phyloP scores from a whole-genome alignment of 179 eudicot species.

The Patellifolia procumbens region DNA sequence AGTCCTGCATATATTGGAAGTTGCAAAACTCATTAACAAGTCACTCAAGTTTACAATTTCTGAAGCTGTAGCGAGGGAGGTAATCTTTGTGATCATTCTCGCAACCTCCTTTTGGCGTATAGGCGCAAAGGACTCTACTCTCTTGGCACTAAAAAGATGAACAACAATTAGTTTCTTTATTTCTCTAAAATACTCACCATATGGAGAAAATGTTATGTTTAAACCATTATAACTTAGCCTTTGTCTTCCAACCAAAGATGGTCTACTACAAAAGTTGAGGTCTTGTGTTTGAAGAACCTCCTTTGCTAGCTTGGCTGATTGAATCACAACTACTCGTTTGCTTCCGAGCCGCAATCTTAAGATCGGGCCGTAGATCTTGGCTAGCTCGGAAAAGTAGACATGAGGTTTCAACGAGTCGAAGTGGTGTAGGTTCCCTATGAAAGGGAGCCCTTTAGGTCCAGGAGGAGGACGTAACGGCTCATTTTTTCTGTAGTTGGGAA shows the following conservation, averaged over 20 bases:
- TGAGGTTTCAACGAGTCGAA: constrained; percentile 9
- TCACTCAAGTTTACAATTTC: constrained; percentile 26
- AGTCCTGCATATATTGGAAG: too few species aligned
- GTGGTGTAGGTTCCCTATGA: constrained; percentile 37
- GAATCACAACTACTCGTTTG: constrained; percentile 22
- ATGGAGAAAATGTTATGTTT: constrained; percentile 24
- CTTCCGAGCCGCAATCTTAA: constrained; percentile 25
- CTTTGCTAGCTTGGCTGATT: constrained; percentile 29
- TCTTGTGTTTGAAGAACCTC: constrained; percentile 37
- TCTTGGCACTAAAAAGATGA: constrained; percentile 29
- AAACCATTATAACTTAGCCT: constrained; percentile 28
- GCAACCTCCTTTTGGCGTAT: constrained; percentile 30
- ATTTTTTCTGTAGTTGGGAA: neutral
- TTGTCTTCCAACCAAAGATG: constrained; percentile 7
- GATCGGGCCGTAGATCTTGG: constrained; percentile 33
- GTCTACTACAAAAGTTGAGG: constrained; percentile 25
- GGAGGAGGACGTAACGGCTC: constrained; percentile 22
- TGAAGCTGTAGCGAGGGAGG: neutral
- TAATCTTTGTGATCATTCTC: constrained; percentile 21
- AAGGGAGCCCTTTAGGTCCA: constrained; percentile 31
- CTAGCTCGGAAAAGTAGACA: constrained; percentile 20
- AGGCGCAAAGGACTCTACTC: constrained; percentile 23
- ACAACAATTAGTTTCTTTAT: constrained; percentile 24
- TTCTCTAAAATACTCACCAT: constrained; percentile 21
- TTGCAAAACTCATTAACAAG: too few species aligned